phyloP scores from a whole-genome alignment of 2,329 filamentous ascomycete species.

The Beauveria pseudobassiana region DNA sequence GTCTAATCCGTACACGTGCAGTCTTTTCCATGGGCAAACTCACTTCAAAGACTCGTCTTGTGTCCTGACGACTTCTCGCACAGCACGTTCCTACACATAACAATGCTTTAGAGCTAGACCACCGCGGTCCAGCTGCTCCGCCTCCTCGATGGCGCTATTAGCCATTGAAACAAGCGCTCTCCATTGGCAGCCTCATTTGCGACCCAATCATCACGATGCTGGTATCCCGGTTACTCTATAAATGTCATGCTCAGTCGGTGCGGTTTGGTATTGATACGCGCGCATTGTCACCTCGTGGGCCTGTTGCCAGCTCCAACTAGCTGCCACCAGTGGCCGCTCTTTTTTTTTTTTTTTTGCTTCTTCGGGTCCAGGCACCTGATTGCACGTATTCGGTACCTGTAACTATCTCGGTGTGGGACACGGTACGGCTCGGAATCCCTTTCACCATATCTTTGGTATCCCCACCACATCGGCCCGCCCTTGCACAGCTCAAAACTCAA shows the following conservation, averaged over 20 bases:
- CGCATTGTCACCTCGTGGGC: not conserved
- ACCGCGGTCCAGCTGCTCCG: not conserved
- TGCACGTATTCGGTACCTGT: not conserved
- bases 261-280: not conserved
- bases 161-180: not conserved
- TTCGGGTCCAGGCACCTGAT: not conserved
- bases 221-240: not conserved
- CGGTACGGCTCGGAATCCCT: conserved; percentile 16
- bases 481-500: conserved; percentile 4
- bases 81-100: not conserved
- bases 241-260: not conserved
- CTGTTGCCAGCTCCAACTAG: not conserved
- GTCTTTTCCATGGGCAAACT: not conserved
- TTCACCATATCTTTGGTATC: conserved; percentile 5
- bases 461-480: conserved; percentile 9
- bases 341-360: not conserved
- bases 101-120: not conserved
- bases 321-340: not conserved
- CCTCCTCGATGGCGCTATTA: not conserved
- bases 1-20: not conserved
- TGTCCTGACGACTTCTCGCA: not conserved
- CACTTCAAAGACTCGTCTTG: not conserved
- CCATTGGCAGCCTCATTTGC: not conserved
- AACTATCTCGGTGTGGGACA: conserved; percentile 11
- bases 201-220: not conserved